Percentiles rank a stretch among this genome's conserved stretches.
These are phyloP conservation scores for Lodderomyces oxycetoniae DNA, from an alignment of 1,139 yeast species.

Conservation along the genomic window DNA sequence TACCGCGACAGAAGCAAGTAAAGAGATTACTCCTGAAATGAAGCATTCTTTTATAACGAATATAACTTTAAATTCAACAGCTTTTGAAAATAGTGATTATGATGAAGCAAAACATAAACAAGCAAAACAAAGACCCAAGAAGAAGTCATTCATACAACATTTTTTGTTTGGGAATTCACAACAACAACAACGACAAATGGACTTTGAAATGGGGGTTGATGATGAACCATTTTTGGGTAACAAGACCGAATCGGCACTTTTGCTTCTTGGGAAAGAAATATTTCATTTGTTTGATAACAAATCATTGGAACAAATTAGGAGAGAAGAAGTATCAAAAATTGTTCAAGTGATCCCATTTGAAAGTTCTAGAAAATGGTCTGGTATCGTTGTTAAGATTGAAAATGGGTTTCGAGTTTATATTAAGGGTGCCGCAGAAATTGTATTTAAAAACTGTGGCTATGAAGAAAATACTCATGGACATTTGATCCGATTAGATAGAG, in stretches of 20 bases:
- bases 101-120: conserved; percentile 31
- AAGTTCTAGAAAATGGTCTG: conserved; percentile 91
- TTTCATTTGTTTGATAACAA: conserved; percentile 41
- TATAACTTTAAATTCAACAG: conserved; percentile 77
- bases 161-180: conserved; percentile 15
- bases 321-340: conserved; percentile 34
- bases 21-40: conserved; percentile 27
- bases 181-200: conserved; percentile 10
- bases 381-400: conserved; percentile 54
- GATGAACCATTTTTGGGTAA: conserved; percentile 77
- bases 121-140: conserved; percentile 29
- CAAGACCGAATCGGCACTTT: conserved; percentile 88
- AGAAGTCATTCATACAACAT: conserved; percentile 21
- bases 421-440: conserved; percentile 94
- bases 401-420: conserved; percentile 59
- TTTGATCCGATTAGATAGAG: conserved; percentile 23
- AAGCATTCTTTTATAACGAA: conserved; percentile 49
- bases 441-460: conserved; percentile 57
- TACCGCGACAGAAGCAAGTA: conserved; percentile 30
- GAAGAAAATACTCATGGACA: conserved; percentile 19
- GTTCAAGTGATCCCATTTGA: conserved; percentile 86
- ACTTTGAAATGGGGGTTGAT: conserved; percentile 17
- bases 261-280: conserved; percentile 59
- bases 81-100: conserved; percentile 64
- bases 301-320: conserved; percentile 38